Evolutionary conservation across 768 basidiomycete genomes (phyloP).

Genomic region (Mrakia gelida): DNA sequence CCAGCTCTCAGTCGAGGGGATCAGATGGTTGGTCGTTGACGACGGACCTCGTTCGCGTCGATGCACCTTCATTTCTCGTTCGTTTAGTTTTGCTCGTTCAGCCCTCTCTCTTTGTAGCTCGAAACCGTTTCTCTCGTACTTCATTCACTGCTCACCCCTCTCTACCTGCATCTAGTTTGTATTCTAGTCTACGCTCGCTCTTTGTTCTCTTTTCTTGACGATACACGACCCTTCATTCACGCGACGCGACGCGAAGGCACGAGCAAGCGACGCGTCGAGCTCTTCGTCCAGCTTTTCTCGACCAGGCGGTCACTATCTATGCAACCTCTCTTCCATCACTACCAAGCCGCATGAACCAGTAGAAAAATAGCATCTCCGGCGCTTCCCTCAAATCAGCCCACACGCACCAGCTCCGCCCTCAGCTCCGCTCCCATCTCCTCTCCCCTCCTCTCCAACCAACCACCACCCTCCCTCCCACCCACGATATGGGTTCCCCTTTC

Average conservation of each 20-base stretch:
- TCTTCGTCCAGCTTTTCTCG: too few species aligned
- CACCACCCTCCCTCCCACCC: not conserved
- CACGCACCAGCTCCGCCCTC: too few species aligned
- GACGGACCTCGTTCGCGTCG: not conserved
- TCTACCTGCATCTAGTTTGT: not conserved
- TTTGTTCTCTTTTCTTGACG: not conserved
- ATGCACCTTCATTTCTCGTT: not conserved
- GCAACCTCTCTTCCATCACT: too few species aligned
- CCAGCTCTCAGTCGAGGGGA: too few species aligned
- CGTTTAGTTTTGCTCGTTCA: not conserved
- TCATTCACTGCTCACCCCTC: not conserved
- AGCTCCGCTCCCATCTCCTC: not conserved
- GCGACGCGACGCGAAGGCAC: too few species aligned
- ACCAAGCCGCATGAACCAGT: not conserved
- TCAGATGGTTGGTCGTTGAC: not conserved
- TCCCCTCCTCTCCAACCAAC: not conserved
- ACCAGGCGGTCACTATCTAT: too few species aligned
- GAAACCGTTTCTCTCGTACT: not conserved
- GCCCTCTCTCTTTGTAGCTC: not conserved
- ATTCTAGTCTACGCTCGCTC: not conserved
- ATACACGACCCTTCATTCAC: too few species aligned
- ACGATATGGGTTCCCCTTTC: not conserved
- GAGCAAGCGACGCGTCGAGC: too few species aligned
- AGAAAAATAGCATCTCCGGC: not conserved
- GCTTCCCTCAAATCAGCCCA: not conserved